phyloP scores from a whole-genome alignment of 192 early-diverging fungal species.

The Backusella morwellensis region DNA sequence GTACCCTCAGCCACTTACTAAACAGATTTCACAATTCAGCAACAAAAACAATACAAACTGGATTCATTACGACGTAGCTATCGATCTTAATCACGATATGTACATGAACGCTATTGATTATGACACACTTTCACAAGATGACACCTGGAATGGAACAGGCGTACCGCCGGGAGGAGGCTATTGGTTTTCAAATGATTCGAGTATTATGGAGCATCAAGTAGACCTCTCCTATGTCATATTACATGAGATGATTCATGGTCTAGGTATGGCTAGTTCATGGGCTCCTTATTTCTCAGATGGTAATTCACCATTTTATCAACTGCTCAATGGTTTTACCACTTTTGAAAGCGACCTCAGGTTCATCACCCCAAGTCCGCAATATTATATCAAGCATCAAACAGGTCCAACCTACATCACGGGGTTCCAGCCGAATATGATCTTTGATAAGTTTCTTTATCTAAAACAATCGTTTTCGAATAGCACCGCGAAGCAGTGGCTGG shows the following conservation, averaged over 20 bases:
- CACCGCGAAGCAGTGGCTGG: not conserved
- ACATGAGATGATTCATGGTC: constrained; percentile 33
- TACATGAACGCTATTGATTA: constrained; percentile 19
- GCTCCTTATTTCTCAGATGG: constrained; percentile 26
- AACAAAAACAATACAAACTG: constrained; percentile 15
- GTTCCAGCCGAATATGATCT: constrained; percentile 36
- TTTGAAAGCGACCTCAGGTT: constrained; percentile 10
- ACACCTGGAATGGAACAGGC: constrained; percentile 26
- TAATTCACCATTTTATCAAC: constrained; percentile 20
- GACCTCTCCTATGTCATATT: constrained; percentile 32
- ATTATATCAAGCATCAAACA: constrained; percentile 14
- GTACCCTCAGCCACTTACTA: constrained; percentile 37
- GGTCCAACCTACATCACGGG: constrained; percentile 32
- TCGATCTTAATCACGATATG: constrained; percentile 37
- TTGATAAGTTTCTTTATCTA: constrained; percentile 32
- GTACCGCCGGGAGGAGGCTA: constrained; percentile 23
- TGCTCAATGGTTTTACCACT: constrained; percentile 16
- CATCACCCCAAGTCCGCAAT: constrained; percentile 23
- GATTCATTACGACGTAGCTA: constrained; percentile 22
- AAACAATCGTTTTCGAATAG: not conserved
- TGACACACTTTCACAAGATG: constrained; percentile 1
- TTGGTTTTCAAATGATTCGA: constrained; percentile 28
- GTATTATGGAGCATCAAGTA: constrained; percentile 23
- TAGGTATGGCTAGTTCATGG: constrained; percentile 36
- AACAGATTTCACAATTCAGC: constrained; percentile 22